Percentiles rank a stretch among this genome's conserved stretches.
Conservation (phyloP, 2,329 filamentous ascomycete genomes). For the Pseudonectria buxi region DNA sequence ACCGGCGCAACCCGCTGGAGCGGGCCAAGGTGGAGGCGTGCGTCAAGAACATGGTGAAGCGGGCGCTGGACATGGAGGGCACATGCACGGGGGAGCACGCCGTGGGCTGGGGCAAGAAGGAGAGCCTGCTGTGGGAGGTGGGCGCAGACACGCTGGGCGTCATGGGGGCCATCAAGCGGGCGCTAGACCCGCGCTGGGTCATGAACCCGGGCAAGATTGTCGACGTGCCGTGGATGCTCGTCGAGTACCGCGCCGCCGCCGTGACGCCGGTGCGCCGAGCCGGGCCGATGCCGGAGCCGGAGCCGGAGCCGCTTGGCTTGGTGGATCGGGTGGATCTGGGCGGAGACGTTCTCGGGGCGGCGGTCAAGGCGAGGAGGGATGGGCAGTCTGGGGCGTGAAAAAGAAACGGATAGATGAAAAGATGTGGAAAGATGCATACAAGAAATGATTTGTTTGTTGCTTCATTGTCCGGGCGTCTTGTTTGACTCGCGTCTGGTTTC, state of each 20-base stretch:
- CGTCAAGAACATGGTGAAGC: constrained; percentile 82
- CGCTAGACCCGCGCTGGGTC: constrained; percentile 79
- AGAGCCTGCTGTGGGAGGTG: constrained; percentile 69
- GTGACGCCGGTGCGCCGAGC: constrained; percentile 17
- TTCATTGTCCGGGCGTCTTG: no score
- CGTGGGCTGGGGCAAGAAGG: constrained; percentile 81
- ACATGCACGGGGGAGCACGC: constrained; percentile 88
- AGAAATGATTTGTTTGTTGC: no score
- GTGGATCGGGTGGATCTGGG: neutral
- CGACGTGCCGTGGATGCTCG: constrained; percentile 47
- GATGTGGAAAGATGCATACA: no score
- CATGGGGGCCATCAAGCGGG: constrained; percentile 78
- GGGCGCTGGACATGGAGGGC: constrained; percentile 90
- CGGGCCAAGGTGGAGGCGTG: constrained; percentile 69
- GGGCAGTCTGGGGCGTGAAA: neutral
- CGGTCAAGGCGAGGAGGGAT: neutral
- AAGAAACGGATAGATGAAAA: no score
- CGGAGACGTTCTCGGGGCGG: neutral
- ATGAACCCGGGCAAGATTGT: constrained; percentile 93
- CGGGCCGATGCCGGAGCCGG: no score
- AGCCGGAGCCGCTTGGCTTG: neutral
- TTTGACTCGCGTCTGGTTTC: no score
- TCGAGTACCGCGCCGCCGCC: constrained; percentile 12
- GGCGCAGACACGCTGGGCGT: constrained; percentile 73
- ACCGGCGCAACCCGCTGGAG: constrained; percentile 62